Conservation (phyloP, 805 yeast genomes). For the Lipomyces japonicus region DNA sequence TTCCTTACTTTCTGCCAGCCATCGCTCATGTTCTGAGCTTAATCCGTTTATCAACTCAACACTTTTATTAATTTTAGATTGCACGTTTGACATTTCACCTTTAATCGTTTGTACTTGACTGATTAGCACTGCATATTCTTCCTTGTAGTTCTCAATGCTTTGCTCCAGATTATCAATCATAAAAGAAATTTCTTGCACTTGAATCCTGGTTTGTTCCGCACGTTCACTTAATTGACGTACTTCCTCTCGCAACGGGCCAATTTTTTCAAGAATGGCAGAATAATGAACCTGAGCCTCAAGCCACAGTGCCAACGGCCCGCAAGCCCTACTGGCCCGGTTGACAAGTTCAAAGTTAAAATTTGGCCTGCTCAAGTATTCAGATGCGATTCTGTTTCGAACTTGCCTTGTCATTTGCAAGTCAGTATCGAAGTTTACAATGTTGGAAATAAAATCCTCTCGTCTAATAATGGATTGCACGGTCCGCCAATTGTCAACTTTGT, state of each 20-base stretch:
- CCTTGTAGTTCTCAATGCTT: slow-evolving; percentile 65
- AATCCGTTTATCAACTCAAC: slow-evolving; percentile 58
- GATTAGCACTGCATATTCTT: slow-evolving; percentile 66
- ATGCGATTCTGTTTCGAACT: slow-evolving; percentile 55
- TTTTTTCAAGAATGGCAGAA: slow-evolving; percentile 60
- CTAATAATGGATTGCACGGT: slow-evolving; percentile 79
- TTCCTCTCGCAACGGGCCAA: slow-evolving; percentile 71
- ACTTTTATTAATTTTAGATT: slow-evolving; percentile 59
- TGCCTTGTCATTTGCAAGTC: slow-evolving; percentile 53
- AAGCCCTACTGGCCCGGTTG: slow-evolving; percentile 86
- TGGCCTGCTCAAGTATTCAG: slow-evolving; percentile 55
- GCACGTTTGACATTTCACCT: slow-evolving; percentile 61
- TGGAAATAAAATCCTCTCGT: slow-evolving; percentile 80
- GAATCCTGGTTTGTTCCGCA: slow-evolving; percentile 59
- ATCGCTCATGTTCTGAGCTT: slow-evolving; percentile 64
- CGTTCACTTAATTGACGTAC: slow-evolving; percentile 57
- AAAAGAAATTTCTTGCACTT: slow-evolving; percentile 69
- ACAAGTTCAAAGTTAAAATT: slow-evolving; percentile 71
- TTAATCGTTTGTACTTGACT: slow-evolving; percentile 75
- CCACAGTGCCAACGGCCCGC: slow-evolving; percentile 91
- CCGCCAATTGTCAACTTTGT: slow-evolving; percentile 63
- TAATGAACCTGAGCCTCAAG: slow-evolving; percentile 84
- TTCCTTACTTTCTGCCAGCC: slow-evolving; percentile 58
- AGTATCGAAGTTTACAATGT: slow-evolving; percentile 70
- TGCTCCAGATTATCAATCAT: slow-evolving; percentile 69